These are phyloP conservation scores for Clitoria ternatea DNA, from an alignment of 306 rosid genomes.

Conservation along the genomic window DNA sequence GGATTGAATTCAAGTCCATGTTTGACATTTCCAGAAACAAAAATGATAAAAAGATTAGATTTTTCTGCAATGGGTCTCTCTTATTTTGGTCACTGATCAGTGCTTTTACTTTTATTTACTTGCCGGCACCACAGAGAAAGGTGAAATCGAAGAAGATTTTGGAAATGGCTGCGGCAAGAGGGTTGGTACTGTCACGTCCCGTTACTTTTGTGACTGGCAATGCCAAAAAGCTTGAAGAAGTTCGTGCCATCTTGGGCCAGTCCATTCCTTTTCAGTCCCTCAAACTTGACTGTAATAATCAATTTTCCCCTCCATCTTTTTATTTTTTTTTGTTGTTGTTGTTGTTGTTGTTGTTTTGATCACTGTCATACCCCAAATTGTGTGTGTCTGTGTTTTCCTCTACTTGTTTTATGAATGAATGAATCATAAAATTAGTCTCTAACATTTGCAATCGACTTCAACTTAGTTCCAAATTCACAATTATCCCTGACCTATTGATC, in stretches of 20 bases:
- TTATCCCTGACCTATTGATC: too few relatives aligned
- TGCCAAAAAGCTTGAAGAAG: constrained; percentile 98
- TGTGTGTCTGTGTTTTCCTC: background rate
- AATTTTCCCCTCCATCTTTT: background rate
- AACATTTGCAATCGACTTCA: too few relatives aligned
- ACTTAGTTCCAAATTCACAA: too few relatives aligned
- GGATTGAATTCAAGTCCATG: background rate
- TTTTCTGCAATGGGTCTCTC: background rate
- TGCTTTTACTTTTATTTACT: constrained; percentile 19
- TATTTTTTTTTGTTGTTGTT: background rate
- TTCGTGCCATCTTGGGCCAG: constrained; percentile 83
- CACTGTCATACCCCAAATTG: too few relatives aligned
- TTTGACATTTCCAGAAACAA: background rate
- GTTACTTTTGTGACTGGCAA: constrained; percentile 97
- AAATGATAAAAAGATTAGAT: background rate
- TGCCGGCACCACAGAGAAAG: background rate
- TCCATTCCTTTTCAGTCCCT: constrained; percentile 84
- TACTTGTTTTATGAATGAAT: too few relatives aligned
- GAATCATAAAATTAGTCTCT: too few relatives aligned
- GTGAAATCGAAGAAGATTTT: background rate
- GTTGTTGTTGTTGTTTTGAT: too few relatives aligned
- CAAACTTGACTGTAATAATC: constrained; percentile 69
- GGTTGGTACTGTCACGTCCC: constrained; percentile 68
- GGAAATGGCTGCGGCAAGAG: constrained; percentile 54
- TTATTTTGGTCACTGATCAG: background rate